Evolutionary conservation across 2,329 filamentous ascomycete genomes (phyloP).

Genomic region (Zymoseptoria crescenta): DNA sequence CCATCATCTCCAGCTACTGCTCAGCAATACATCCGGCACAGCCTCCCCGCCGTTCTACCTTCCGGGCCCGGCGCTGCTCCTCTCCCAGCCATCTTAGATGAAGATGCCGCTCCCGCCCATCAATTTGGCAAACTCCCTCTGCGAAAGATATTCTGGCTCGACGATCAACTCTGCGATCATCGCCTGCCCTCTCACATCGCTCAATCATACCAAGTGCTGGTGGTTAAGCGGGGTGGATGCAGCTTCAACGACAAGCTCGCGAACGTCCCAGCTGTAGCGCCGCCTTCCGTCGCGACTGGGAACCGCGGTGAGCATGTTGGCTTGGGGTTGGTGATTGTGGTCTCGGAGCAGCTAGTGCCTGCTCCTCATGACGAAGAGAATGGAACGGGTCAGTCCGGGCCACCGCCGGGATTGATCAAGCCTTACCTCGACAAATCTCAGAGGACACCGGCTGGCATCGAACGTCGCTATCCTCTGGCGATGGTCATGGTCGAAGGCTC

Average conservation of each 20-base stretch:
- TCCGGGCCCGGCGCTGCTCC: constrained; percentile 60
- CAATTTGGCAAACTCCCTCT: constrained; percentile 37
- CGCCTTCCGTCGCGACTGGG: constrained; percentile 1
- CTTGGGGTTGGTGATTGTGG: not conserved
- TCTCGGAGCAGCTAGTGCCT: not conserved
- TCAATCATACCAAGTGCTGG: constrained; percentile 62
- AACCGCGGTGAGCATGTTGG: constrained; percentile 1
- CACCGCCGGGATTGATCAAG: constrained; percentile 39
- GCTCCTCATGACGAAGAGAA: not conserved
- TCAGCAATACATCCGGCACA: constrained; percentile 26
- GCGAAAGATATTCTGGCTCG: constrained; percentile 55
- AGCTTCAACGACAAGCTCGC: constrained; percentile 74
- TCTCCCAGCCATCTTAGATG: constrained; percentile 42
- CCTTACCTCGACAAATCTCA: constrained; percentile 73
- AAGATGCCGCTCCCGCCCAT: constrained; percentile 32
- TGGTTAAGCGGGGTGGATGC: constrained; percentile 76
- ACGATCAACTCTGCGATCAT: constrained; percentile 56
- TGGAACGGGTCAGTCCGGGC: not conserved
- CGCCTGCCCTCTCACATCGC: constrained; percentile 46
- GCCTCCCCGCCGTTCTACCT: constrained; percentile 46
- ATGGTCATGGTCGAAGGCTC: constrained; percentile 65
- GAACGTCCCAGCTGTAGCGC: constrained; percentile 70
- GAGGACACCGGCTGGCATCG: constrained; percentile 59
- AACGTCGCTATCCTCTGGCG: constrained; percentile 63
- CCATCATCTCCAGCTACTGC: constrained; percentile 14